phyloP scores from a whole-genome alignment of 1,139 yeast species.

The Meyerozyma athensensis region DNA sequence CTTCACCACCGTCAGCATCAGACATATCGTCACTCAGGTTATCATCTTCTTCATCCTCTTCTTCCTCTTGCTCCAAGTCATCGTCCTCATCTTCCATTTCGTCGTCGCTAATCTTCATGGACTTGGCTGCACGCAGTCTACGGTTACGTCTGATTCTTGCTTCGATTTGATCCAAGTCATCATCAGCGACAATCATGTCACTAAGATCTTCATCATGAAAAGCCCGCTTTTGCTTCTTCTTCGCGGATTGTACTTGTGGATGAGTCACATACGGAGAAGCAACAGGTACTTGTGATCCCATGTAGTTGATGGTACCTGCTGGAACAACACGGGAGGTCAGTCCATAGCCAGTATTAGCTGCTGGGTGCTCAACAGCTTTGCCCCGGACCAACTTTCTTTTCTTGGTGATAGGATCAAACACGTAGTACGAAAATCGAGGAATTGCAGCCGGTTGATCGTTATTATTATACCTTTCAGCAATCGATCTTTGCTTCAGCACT shows the following conservation, averaged over 20 bases:
- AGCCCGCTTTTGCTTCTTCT: slow-evolving; percentile 9
- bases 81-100: slow-evolving; percentile 21
- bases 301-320: background rate
- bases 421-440: slow-evolving; percentile 1
- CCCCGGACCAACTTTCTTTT: background rate
- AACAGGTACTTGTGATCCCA: background rate
- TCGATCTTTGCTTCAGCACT: background rate
- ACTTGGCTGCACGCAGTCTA: slow-evolving; percentile 16
- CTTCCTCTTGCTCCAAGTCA: slow-evolving; percentile 28
- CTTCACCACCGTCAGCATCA: slow-evolving; percentile 36
- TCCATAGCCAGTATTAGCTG: background rate
- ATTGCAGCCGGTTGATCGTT: background rate
- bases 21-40: slow-evolving; percentile 37
- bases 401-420: slow-evolving; percentile 1
- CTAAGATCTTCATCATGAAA: slow-evolving; percentile 7
- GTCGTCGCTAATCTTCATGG: slow-evolving; percentile 9
- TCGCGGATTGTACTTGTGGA: slow-evolving; percentile 1
- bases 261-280: background rate
- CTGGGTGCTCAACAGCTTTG: background rate
- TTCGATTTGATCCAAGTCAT: slow-evolving; percentile 38
- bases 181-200: slow-evolving; percentile 20
- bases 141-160: slow-evolving; percentile 33
- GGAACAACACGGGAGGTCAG: slow-evolving; percentile 3
- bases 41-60: slow-evolving; percentile 43
- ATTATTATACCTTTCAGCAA: background rate